Evolutionary conservation across 2,329 filamentous ascomycete species (phyloP), one percentile per base, ranked within the genome.

Genomic region (Aspergillus japonicus): DNA sequence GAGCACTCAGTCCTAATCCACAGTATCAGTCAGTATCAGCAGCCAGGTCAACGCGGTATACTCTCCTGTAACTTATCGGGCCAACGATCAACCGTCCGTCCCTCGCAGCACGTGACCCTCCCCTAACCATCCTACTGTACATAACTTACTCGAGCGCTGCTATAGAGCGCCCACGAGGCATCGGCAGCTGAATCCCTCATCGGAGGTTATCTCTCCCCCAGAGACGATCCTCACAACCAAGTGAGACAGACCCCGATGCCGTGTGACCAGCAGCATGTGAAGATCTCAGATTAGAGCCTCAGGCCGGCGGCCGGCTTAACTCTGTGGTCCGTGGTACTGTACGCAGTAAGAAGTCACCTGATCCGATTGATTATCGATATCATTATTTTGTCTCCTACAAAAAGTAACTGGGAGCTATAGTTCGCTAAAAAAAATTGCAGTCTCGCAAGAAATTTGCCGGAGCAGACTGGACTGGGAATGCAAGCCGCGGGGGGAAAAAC

Each of bases 211-310:
- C 12, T 8, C 16, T n/a, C 14, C 16, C 39, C 39, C 16, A 19
- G 14, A 44, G 16, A 29, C 3, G 5, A 19, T 19, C 12, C 4
- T 44, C 39, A 35, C 4, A 35, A 6, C 33, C 14, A 16, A 10
- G 33, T 35, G 12, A 12, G 33, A 35, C 39, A 44, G 39, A 7
- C 39, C 16, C 14, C 14, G 39, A 19, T 44, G 39, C 14, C 4
- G n/a, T 44, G 39, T 5, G 16, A 44, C 39, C 14, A 35, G 12
- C 39, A n/a, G 51, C 58, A 62, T 51, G 58, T 60, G 60, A 62
- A 58, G 35, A 48, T 47, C 51, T 29, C 2, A 29, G 7, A 29
- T 54, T 24, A 19, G 35, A 26, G 24, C 31, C 39, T 19, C 33
- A 35, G 5, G 33, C 21, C 16, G 23, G 23, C 23, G 23, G 23